Evolutionary conservation across 371 early-diverging fungal species (phyloP).

Genomic region (Thermomucor indicae-seudaticae): DNA sequence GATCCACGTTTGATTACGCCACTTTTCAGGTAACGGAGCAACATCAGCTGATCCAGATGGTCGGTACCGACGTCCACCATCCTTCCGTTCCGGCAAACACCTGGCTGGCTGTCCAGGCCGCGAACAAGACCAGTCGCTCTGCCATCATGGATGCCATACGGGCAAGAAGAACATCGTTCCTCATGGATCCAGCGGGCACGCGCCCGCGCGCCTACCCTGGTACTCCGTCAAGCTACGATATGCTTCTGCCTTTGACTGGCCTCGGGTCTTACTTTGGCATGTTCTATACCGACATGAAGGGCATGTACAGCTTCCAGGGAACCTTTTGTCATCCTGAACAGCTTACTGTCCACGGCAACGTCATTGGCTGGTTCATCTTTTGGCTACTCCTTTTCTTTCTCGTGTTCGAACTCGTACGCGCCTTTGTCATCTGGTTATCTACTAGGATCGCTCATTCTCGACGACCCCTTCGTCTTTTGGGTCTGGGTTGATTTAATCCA

Average conservation of each 20-base stretch:
- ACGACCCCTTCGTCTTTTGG: no score
- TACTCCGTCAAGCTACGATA: slow-evolving; percentile 28
- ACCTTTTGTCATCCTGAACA: slow-evolving; percentile 58
- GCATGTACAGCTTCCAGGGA: slow-evolving; percentile 73
- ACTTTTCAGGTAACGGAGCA: slow-evolving; percentile 49
- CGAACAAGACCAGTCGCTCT: slow-evolving; percentile 30
- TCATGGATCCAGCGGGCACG: slow-evolving; percentile 71
- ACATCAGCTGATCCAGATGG: slow-evolving; percentile 48
- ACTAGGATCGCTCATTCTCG: no score
- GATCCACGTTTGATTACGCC: slow-evolving; percentile 55
- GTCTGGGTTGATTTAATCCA: no score
- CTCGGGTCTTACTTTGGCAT: slow-evolving; percentile 58
- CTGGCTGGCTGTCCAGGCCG: slow-evolving; percentile 63
- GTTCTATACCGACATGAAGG: slow-evolving; percentile 54
- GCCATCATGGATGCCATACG: slow-evolving; percentile 60
- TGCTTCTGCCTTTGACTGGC: slow-evolving; percentile 45
- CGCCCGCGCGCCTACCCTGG: slow-evolving; percentile 47
- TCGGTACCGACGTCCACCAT: slow-evolving; percentile 69
- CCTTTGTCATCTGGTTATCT: neutral
- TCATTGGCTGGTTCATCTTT: slow-evolving; percentile 63
- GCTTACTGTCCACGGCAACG: slow-evolving; percentile 29
- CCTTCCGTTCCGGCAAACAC: slow-evolving; percentile 55
- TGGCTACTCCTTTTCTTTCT: slow-evolving; percentile 44
- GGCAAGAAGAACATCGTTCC: slow-evolving; percentile 58
- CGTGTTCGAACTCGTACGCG: slow-evolving; percentile 24